Percentiles rank a stretch among this genome's conserved stretches.
phyloP scores from a whole-genome alignment of 2,329 filamentous ascomycete species.

The Sarocladium oryzae region DNA sequence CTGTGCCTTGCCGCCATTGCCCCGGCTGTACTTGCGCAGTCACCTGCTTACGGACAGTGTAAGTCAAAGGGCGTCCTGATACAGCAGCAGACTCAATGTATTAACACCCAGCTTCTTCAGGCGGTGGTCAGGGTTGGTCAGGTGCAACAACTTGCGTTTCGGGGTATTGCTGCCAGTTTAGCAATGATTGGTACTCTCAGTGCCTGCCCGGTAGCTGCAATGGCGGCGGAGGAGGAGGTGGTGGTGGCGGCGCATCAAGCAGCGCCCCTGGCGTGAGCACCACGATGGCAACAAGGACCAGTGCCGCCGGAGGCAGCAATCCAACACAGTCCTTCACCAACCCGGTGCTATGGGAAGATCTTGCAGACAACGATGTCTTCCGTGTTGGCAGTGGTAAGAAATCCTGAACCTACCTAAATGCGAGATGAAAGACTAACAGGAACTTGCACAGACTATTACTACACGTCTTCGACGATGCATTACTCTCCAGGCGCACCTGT shows the following conservation, averaged over 20 bases:
- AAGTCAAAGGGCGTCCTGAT: background rate
- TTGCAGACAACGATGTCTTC: constrained; percentile 48
- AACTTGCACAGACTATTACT: constrained; percentile 34
- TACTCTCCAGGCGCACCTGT: constrained; percentile 50
- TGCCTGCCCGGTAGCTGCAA: constrained; percentile 8
- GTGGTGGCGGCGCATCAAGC: background rate
- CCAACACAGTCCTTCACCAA: constrained; percentile 31
- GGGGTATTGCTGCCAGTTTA: constrained; percentile 6
- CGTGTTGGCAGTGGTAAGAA: constrained; percentile 24
- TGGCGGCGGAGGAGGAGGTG: background rate
- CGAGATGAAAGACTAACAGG: too few relatives aligned
- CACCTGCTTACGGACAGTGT: constrained; percentile 4
- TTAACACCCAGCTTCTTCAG: background rate
- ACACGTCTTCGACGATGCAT: constrained; percentile 46
- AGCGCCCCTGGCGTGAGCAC: background rate
- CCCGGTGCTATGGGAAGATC: constrained; percentile 47
- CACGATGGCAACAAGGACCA: background rate
- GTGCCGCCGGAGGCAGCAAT: background rate
- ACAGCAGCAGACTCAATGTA: background rate
- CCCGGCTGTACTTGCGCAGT: background rate
- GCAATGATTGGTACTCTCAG: constrained; percentile 10
- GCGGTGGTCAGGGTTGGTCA: constrained; percentile 6
- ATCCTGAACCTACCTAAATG: too few relatives aligned
- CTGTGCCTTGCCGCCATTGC: background rate
- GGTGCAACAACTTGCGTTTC: constrained; percentile 9